phyloP scores from a whole-genome alignment of 768 basidiomycete genomes.

The Aureoboletus auriporus region DNA sequence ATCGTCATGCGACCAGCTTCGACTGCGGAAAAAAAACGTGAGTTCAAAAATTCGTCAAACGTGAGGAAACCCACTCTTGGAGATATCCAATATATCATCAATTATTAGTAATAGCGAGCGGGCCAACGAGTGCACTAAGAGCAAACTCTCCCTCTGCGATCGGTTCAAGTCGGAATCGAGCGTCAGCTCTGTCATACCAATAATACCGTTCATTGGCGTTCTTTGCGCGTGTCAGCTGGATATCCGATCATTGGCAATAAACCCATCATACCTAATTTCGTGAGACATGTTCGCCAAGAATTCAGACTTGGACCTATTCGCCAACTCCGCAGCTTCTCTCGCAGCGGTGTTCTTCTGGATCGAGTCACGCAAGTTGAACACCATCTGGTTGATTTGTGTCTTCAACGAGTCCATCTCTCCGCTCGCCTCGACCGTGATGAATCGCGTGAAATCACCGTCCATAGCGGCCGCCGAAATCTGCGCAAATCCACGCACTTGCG shows the following conservation, averaged over 20 bases:
- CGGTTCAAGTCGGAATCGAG: conserved; percentile 94
- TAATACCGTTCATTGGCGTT: conserved; percentile 99
- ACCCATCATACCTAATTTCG: conserved; percentile 78
- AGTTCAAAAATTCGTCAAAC: neutral
- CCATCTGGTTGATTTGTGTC: conserved; percentile 99
- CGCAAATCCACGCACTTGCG: conserved; percentile 97
- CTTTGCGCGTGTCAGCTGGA: conserved; percentile 37
- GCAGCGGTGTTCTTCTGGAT: conserved; percentile 99
- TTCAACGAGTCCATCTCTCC: conserved; percentile 99
- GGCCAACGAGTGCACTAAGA: conserved; percentile 93
- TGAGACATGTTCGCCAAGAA: conserved; percentile 99
- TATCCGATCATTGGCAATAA: neutral
- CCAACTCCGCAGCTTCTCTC: conserved; percentile 93
- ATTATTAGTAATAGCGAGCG: conserved; percentile 93
- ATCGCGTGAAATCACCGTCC: conserved; percentile 97
- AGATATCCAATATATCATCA: conserved; percentile 99
- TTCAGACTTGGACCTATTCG: conserved; percentile 96
- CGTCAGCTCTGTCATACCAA: conserved; percentile 99
- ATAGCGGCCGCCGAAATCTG: conserved; percentile 98
- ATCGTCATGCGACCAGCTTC: conserved; percentile 99
- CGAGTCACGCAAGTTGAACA: conserved; percentile 91
- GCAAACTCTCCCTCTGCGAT: conserved; percentile 90
- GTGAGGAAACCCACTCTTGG: conserved; percentile 76
- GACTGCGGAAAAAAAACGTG: conserved; percentile 47
- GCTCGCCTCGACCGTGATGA: conserved; percentile 97